Evolutionary conservation across 2,329 filamentous ascomycete species (phyloP).

Genomic region (Talaromyces sp.): DNA sequence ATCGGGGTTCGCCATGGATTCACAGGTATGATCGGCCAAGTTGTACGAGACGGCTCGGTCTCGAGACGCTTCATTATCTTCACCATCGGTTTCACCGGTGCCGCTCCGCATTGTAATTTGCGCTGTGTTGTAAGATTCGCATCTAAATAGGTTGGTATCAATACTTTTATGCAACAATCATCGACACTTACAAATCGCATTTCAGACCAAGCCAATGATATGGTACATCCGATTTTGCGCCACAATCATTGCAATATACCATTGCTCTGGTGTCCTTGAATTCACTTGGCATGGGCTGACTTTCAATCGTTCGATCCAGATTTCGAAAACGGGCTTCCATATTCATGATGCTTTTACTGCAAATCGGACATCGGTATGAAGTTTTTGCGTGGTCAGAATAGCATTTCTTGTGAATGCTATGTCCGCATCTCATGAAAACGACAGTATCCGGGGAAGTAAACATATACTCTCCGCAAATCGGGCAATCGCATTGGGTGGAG

Average conservation of each 20-base stretch:
- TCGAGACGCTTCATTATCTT: slow-evolving; percentile 16
- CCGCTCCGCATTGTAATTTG: slow-evolving; percentile 36
- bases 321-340: slow-evolving; percentile 96
- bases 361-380: slow-evolving; percentile 94
- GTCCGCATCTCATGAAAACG: slow-evolving; percentile 91
- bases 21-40: slow-evolving; percentile 5
- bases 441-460: slow-evolving; percentile 85
- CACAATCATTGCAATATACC: slow-evolving; percentile 92
- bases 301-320: slow-evolving; percentile 76
- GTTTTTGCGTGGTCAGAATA: slow-evolving; percentile 81
- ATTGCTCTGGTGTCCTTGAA: slow-evolving; percentile 74
- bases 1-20: slow-evolving; percentile 8
- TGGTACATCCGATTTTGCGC: slow-evolving; percentile 72
- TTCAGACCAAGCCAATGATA: slow-evolving; percentile 96
- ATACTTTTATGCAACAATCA: neutral
- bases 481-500: slow-evolving; percentile 91
- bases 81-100: slow-evolving; percentile 17
- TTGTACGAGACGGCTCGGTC: slow-evolving; percentile 23
- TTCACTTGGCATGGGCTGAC: slow-evolving; percentile 86
- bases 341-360: slow-evolving; percentile 92
- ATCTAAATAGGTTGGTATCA: slow-evolving; percentile 23
- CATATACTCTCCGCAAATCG: slow-evolving; percentile 94
- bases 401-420: slow-evolving; percentile 89
- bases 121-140: slow-evolving; percentile 43
- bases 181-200: slow-evolving; percentile 54